These are phyloP conservation scores for Tricholomella constricta DNA, from an alignment of 768 basidiomycete genomes.

Conservation along the genomic window DNA sequence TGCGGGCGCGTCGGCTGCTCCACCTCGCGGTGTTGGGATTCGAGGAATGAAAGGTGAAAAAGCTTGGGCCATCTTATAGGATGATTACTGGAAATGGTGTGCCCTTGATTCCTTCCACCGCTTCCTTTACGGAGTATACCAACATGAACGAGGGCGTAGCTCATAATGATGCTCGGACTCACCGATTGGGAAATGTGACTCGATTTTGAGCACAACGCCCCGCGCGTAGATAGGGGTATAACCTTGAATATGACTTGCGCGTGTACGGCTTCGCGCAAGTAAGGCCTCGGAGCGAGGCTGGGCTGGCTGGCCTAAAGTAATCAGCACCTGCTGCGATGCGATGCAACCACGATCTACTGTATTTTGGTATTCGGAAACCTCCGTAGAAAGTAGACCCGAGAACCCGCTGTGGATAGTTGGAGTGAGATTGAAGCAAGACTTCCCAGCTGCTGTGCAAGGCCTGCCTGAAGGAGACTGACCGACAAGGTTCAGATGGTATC, in stretches of 20 bases:
- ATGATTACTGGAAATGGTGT: conserved; percentile 7
- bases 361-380: not conserved
- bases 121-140: not conserved
- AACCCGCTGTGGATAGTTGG: too few species aligned
- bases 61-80: conserved; percentile 14
- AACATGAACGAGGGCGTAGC: conserved; percentile 2
- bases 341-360: not conserved
- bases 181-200: conserved; percentile 16
- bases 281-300: not conserved
- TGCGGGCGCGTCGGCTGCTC: conserved; percentile 25
- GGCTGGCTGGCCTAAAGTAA: not conserved
- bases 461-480: not conserved
- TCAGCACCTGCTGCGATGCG: conserved; percentile 1
- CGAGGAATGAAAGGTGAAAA: conserved; percentile 38
- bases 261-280: conserved; percentile 1
- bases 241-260: not conserved
- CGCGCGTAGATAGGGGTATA: not conserved
- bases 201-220: not conserved
- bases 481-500: too few species aligned
- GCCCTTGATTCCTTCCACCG: conserved; percentile 4
- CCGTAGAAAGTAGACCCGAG: too few species aligned
- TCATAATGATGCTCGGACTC: not conserved
- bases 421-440: too few species aligned
- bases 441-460: not conserved
- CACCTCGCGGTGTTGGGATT: conserved; percentile 34